A percentile compares a stretch with the other conserved stretches of the same genome.
Evolutionary conservation across 2,329 filamentous ascomycete species (phyloP).

Genomic region (Mycosphaerelloides madeirae): DNA sequence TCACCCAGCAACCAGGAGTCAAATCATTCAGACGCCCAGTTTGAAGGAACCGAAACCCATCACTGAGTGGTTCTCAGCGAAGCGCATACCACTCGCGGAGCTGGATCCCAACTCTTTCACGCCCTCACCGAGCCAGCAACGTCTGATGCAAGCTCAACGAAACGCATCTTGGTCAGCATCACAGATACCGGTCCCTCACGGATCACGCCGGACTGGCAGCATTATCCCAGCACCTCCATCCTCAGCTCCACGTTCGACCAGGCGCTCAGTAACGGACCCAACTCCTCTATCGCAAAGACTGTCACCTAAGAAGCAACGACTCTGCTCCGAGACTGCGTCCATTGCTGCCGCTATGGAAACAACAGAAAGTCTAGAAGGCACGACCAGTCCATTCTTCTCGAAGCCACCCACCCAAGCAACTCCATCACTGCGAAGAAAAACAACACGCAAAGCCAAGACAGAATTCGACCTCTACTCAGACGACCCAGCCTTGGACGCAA

Average conservation of each 20-base stretch:
- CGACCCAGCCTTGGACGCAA: conserved; percentile 43
- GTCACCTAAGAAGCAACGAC: conserved; percentile 21
- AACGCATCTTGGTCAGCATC: conserved; percentile 53
- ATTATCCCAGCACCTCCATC: conserved; percentile 30
- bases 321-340: conserved; percentile 40
- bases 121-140: conserved; percentile 61
- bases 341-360: conserved; percentile 28
- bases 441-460: conserved; percentile 30
- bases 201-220: conserved; percentile 14
- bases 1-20: conserved; percentile 20
- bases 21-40: conserved; percentile 36
- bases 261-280: conserved; percentile 36
- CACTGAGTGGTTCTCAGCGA: conserved; percentile 62
- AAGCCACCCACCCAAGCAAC: conserved; percentile 34
- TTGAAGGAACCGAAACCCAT: conserved; percentile 58
- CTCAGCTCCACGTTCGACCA: conserved; percentile 40
- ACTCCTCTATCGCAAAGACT: conserved; percentile 12
- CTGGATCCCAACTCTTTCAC: conserved; percentile 64
- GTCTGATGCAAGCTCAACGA: conserved; percentile 51
- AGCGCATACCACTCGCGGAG: conserved; percentile 60
- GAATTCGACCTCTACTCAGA: conserved; percentile 47
- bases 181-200: conserved; percentile 36
- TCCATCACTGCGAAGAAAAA: conserved; percentile 37
- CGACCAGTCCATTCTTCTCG: conserved; percentile 45
- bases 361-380: conserved; percentile 23